Conservation (phyloP, 2,329 filamentous ascomycete species). For the Volutella citrinella region DNA sequence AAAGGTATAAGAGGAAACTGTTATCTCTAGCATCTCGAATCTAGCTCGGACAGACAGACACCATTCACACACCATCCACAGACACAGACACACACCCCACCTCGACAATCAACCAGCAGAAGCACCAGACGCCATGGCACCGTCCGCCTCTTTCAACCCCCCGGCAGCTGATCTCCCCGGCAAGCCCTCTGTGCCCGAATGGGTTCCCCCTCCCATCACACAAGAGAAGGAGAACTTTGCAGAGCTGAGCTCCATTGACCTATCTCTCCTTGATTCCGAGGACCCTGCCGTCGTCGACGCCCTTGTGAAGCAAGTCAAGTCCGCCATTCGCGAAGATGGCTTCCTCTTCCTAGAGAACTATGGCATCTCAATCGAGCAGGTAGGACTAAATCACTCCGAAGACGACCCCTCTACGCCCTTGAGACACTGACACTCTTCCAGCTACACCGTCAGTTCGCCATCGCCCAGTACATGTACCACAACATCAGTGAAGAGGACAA, state of each 20-base stretch:
- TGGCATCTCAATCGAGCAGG: constrained; percentile 42
- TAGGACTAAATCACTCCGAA: constrained; percentile 5
- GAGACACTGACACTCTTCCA: constrained; percentile 18
- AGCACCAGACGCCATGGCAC: too few relatives aligned
- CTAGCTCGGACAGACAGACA: too few relatives aligned
- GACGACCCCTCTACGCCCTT: too few relatives aligned
- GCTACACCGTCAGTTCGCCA: constrained; percentile 47
- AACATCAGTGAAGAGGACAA: constrained; percentile 50
- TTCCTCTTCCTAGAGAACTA: constrained; percentile 50
- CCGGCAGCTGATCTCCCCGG: constrained; percentile 33
- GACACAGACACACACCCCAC: constrained; percentile 1
- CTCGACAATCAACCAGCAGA: background rate
- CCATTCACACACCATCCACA: too few relatives aligned
- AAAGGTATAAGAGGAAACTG: constrained; percentile 9
- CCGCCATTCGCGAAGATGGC: constrained; percentile 41
- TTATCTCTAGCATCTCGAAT: constrained; percentile 1
- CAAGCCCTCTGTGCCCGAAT: constrained; percentile 41
- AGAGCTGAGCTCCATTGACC: constrained; percentile 39
- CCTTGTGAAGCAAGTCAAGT: constrained; percentile 41
- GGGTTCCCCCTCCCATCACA: constrained; percentile 43
- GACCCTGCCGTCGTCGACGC: constrained; percentile 39
- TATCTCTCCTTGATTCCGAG: constrained; percentile 41
- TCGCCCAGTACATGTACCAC: constrained; percentile 48
- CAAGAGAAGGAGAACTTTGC: constrained; percentile 42
- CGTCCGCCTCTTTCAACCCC: constrained; percentile 39